Percentiles rank a stretch among this genome's conserved stretches.
phyloP scores from a whole-genome alignment of 2,329 filamentous ascomycete species.

The Didymella lethalis region DNA sequence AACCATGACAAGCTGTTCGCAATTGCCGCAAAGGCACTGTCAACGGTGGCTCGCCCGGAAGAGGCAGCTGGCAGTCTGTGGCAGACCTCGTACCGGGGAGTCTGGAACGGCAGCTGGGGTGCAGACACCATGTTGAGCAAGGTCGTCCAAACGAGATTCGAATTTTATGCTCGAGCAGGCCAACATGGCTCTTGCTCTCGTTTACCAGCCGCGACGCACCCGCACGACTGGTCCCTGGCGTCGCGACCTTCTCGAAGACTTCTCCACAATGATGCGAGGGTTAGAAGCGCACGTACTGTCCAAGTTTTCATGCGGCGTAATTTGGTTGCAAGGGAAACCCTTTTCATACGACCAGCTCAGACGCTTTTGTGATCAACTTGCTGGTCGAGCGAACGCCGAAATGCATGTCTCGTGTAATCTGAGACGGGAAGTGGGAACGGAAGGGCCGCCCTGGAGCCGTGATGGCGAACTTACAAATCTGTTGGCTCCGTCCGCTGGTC shows the following conservation, averaged over 20 bases:
- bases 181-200: slow-evolving; percentile 35
- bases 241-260: slow-evolving; percentile 36
- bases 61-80: slow-evolving; percentile 39
- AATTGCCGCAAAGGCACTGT: slow-evolving; percentile 32
- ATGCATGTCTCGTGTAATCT: slow-evolving; percentile 38
- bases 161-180: slow-evolving; percentile 42
- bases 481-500: slow-evolving; percentile 25
- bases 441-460: slow-evolving; percentile 46
- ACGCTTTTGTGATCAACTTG: slow-evolving; percentile 19
- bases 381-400: slow-evolving; percentile 25
- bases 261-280: slow-evolving; percentile 44
- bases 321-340: slow-evolving; percentile 34
- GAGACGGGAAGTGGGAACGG: slow-evolving; percentile 46
- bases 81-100: slow-evolving; percentile 32
- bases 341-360: slow-evolving; percentile 31
- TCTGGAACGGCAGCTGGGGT: slow-evolving; percentile 36
- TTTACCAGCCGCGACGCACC: slow-evolving; percentile 41
- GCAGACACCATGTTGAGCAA: slow-evolving; percentile 23
- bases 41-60: slow-evolving; percentile 34
- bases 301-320: slow-evolving; percentile 34
- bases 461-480: slow-evolving; percentile 29
- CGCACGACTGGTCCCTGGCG: slow-evolving; percentile 44
- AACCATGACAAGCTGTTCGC: slow-evolving; percentile 40
- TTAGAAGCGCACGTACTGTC: slow-evolving; percentile 29
- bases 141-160: slow-evolving; percentile 39